Base-by-base conservation (phyloP, 805 yeast species). In the Danielia oregonensis region DNA sequence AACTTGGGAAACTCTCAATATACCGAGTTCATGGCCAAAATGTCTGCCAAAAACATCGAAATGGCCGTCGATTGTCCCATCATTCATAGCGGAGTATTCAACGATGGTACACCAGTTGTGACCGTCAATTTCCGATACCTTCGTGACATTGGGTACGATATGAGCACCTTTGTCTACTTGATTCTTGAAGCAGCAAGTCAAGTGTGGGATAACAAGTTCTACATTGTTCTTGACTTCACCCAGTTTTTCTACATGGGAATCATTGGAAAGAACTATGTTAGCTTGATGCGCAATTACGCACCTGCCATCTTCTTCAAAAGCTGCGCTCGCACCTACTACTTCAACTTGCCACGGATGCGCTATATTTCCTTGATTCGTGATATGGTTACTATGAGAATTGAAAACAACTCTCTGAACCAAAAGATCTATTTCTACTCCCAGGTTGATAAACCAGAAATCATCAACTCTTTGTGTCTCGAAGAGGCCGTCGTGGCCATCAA, bases 1-100 rank as follows among this genome's bases (percentile, higher is more conserved):
- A 65, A 61, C 30, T 75, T 73, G 25, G 66, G 63, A 23, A 72
- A 74, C 32, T 59, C 72, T 1, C 75, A 73, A 37, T 63, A 80
- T 17, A 78, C 76, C 47, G 94, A 86, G 37, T 84, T 84, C 44
- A 80, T 87, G 86, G 72, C 78, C 17, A 79, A 77, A 36, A 72
- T 78, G 58, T 66, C 86, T 0, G 62, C 74, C 29, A 71, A 73
- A 39, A 78, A 79, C 39, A 57, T 71, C 8, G 74, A 72, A 4
- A 42, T 53, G n/a, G 54, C 68, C 5, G 49, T 63, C 15, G 75
- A 74, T 11, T 47, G 59, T 10, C 63, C 69, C 0, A 61, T 80
- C 24, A 68, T 84, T 8, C 78, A 74, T 33, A 86, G 78, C 42
- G 76, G 84, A 1, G 75, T 82, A 11, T 76, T 82, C 24, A 66